These are phyloP conservation scores for Vicia faba DNA, from an alignment of 306 rosid genomes.

Conservation along the genomic window DNA sequence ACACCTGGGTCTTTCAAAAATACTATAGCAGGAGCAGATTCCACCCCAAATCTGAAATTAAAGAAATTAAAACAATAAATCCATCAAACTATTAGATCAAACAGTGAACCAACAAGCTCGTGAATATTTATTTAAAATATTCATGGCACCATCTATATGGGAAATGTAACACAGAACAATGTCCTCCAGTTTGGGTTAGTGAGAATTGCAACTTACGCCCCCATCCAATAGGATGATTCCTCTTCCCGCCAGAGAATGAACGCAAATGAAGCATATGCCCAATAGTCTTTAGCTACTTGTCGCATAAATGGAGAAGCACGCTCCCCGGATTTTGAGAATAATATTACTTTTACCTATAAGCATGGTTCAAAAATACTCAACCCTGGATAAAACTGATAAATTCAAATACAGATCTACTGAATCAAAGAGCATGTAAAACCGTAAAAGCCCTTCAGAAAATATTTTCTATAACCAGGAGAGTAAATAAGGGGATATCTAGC, in stretches of 20 bases:
- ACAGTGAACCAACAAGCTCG: conserved; percentile 21
- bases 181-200: neutral
- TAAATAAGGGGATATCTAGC: neutral
- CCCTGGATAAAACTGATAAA: conserved; percentile 28
- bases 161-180: conserved; percentile 10
- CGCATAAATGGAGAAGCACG: conserved; percentile 85
- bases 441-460: neutral
- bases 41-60: conserved; percentile 78
- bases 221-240: conserved; percentile 82
- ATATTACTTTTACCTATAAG: conserved; percentile 73
- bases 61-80: conserved; percentile 16
- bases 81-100: conserved; percentile 23
- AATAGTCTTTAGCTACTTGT: conserved; percentile 73
- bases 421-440: conserved; percentile 15
- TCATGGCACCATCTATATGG: conserved; percentile 14
- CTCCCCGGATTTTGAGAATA: conserved; percentile 78
- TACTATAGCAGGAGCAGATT: conserved; percentile 86
- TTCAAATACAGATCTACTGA: conserved; percentile 24
- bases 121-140: conserved; percentile 20
- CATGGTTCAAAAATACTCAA: conserved; percentile 38
- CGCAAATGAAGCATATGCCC: conserved; percentile 83
- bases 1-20: conserved; percentile 92
- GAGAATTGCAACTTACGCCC: conserved; percentile 59
- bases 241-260: conserved; percentile 84
- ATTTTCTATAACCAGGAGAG: conserved; percentile 2